Conservation (phyloP, 306 rosid species). For the Trifolium pratense region DNA sequence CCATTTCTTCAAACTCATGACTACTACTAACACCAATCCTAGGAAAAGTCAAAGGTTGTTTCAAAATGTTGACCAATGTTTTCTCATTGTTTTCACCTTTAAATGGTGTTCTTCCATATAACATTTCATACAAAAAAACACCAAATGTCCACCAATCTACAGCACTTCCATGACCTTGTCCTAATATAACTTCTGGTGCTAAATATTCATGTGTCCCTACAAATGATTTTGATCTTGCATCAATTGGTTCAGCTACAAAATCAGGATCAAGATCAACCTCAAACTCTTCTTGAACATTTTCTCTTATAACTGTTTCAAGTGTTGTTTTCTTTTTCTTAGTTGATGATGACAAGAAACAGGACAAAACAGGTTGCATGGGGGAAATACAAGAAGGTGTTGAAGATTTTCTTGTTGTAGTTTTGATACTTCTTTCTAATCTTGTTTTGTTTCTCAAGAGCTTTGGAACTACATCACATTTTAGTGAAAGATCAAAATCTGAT, state of each 20-base stretch:
- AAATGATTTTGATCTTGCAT: slow-evolving; percentile 82
- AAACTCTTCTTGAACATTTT: slow-evolving; percentile 50
- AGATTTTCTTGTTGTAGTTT: slow-evolving; percentile 45
- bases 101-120: slow-evolving; percentile 87
- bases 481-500: slow-evolving; percentile 92
- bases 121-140: slow-evolving; percentile 87
- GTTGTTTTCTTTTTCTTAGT: slow-evolving; percentile 53
- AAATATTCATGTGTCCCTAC: slow-evolving; percentile 95
- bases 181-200: slow-evolving; percentile 94
- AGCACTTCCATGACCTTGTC: slow-evolving; percentile 94
- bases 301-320: slow-evolving; percentile 66
- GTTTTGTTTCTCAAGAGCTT: slow-evolving; percentile 62
- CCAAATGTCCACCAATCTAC: slow-evolving; percentile 99
- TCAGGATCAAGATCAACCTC: slow-evolving; percentile 72
- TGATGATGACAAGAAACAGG: slow-evolving; percentile 69
- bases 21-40: slow-evolving; percentile 60
- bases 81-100: slow-evolving; percentile 95
- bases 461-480: slow-evolving; percentile 92
- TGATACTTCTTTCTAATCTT: slow-evolving; percentile 40
- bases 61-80: slow-evolving; percentile 77
- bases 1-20: slow-evolving; percentile 83
- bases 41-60: slow-evolving; percentile 75
- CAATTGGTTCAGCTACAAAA: slow-evolving; percentile 85
- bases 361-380: slow-evolving; percentile 88
- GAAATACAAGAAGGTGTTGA: slow-evolving; percentile 61